Evolutionary conservation across 2,329 filamentous ascomycete genomes (phyloP).

Genomic region (Fusarium illudens): DNA sequence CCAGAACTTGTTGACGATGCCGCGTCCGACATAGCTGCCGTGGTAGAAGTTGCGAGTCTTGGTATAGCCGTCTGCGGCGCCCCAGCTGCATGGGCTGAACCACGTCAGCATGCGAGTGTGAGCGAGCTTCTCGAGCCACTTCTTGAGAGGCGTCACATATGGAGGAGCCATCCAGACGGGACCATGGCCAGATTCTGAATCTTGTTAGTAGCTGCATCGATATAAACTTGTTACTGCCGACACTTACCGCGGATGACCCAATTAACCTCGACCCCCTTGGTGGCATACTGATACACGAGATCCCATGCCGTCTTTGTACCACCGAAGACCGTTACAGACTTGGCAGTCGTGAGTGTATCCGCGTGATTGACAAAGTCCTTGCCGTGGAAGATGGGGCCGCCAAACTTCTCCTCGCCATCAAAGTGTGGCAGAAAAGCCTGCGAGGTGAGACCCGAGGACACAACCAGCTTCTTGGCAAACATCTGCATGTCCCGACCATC

Average conservation of each 20-base stretch:
- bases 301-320: conserved; percentile 73
- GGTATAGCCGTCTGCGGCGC: conserved; percentile 61
- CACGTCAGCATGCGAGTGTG: conserved; percentile 66
- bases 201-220: conserved; percentile 23
- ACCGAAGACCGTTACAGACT: conserved; percentile 64
- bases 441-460: conserved; percentile 65
- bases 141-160: conserved; percentile 69
- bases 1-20: conserved; percentile 61
- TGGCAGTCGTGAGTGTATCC: conserved; percentile 52
- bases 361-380: conserved; percentile 55
- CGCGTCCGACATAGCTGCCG: conserved; percentile 58
- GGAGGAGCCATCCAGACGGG: conserved; percentile 64
- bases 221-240: neutral
- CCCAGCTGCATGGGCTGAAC: conserved; percentile 74
- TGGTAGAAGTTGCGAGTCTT: conserved; percentile 60
- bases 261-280: conserved; percentile 63
- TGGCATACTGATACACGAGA: conserved; percentile 68
- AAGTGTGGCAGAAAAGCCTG: conserved; percentile 56
- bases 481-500: conserved; percentile 41
- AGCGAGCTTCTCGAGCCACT: conserved; percentile 66
- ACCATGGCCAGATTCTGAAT: conserved; percentile 55
- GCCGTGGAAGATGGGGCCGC: conserved; percentile 58
- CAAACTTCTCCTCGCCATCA: conserved; percentile 56
- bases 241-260: conserved; percentile 65
- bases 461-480: conserved; percentile 56